Conservation (phyloP, 495 filamentous ascomycete species). For the Aspergillus ellipticus region DNA sequence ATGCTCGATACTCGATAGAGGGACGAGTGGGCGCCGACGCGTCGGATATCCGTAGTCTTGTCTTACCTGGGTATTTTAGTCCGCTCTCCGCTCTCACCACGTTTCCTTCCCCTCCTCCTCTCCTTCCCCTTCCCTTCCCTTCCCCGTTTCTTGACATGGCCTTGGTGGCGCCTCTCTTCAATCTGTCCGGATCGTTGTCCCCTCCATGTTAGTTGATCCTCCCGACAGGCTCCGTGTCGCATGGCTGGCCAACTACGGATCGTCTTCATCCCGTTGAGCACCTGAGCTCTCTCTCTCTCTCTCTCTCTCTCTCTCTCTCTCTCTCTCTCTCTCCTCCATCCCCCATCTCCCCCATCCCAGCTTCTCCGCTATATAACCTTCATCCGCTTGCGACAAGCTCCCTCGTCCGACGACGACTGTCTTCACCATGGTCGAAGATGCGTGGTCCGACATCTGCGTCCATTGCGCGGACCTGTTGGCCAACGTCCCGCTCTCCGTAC, state of each 20-base stretch:
- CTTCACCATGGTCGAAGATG: slow-evolving; percentile 30
- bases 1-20: too few species aligned
- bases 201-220: slow-evolving; percentile 9
- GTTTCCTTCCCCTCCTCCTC: slow-evolving; percentile 1
- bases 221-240: slow-evolving; percentile 21
- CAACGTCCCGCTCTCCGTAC: slow-evolving; percentile 27
- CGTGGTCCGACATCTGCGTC: slow-evolving; percentile 32
- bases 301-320: neutral
- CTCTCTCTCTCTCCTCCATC: neutral
- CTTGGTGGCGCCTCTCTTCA: slow-evolving; percentile 10
- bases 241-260: slow-evolving; percentile 35
- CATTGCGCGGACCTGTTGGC: slow-evolving; percentile 30
- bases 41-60: slow-evolving; percentile 3
- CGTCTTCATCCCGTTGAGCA: slow-evolving; percentile 21
- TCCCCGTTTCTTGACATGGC: neutral
- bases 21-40: slow-evolving; percentile 3
- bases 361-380: neutral
- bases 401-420: neutral
- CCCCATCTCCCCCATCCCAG: neutral
- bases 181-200: slow-evolving; percentile 2
- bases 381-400: neutral
- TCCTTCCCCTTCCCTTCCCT: slow-evolving; percentile 3
- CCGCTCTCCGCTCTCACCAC: slow-evolving; percentile 10
- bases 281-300: slow-evolving; percentile 16
- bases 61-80: too few species aligned